Base-by-base conservation (phyloP, 73 alveolate species). In the Halteria grandinella region DNA sequence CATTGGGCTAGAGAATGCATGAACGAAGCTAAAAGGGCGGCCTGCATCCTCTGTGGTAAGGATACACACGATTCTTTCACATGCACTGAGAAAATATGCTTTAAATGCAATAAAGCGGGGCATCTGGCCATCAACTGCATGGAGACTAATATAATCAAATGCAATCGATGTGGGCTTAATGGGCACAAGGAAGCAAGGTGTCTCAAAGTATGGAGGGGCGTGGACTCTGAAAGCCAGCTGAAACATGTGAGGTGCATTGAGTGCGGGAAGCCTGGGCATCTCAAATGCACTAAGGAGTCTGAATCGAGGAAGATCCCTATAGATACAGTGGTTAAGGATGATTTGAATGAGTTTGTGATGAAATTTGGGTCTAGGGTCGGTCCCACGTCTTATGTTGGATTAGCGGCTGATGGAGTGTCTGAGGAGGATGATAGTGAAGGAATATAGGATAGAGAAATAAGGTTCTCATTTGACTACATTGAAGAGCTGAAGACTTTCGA, bases 91-190 rank as follows among this genome's bases (percentile, higher is more conserved):
- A 70, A 72, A 45, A 50, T 44, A 15, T 88, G 95, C 52, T 80
- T 49, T 31, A 84, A 78, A 36, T 88, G 95, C 54, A 76, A 85
- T 14, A 72, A 83, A 39, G 87, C 57, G 15, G 95, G 95, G 20
- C 95, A 88, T 55, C 40, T 60, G 52, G 83, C 88, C 15, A 66
- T 40, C 45, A 84, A 88, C n/a, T 88, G 94, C 63, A 71, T 84
- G 11, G 77, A 50, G 18, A 63, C 20, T 31, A 77, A 77, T 27
- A 66, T 66, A 17, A 32, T 45, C 51, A 66, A 23, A 34, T 66
- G 81, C 39, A 66, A 66, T 27, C 41, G 33, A 27, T 66, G 81
- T 32, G 69, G 39, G 12, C 2, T 66, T 7, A 12, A 8, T 25
- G 81, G 81, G 2, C 81, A 66, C 48, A 66, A 66, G 29, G 81